A percentile compares a stretch with the other conserved stretches of the same genome.
phyloP scores from a whole-genome alignment of 2,329 filamentous ascomycete species.

The Colletotrichum melonis region DNA sequence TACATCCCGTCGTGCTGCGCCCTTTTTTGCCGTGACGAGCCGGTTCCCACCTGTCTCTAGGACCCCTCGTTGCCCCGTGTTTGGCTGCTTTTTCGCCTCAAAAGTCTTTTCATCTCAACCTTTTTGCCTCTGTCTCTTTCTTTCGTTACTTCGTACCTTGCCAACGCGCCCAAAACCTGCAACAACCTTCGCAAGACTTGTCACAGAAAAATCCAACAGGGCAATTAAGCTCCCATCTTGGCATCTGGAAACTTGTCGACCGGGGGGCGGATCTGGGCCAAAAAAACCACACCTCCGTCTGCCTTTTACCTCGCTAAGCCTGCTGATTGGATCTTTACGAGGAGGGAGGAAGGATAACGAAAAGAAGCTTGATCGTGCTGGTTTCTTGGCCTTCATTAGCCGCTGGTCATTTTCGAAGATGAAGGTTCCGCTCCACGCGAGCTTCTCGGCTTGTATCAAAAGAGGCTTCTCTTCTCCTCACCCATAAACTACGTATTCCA shows the following conservation, averaged over 20 bases:
- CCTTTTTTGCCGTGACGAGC: conserved; percentile 17
- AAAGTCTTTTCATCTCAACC: conserved; percentile 27
- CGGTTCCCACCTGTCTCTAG: conserved; percentile 9
- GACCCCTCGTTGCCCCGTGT: conserved; percentile 21
- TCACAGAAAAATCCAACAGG: neutral
- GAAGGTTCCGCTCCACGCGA: conserved; percentile 10
- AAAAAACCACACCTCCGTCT: neutral
- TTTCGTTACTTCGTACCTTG: too few species aligned
- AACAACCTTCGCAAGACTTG: conserved; percentile 20
- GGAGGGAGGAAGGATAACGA: neutral
- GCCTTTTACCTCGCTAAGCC: neutral
- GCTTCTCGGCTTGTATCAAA: conserved; percentile 6
- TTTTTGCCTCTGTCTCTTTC: neutral
- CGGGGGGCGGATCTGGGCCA: conserved; percentile 15
- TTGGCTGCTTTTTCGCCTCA: neutral
- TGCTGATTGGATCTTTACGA: conserved; percentile 11
- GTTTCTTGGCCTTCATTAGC: neutral
- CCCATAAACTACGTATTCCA: neutral
- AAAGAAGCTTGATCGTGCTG: conserved; percentile 10
- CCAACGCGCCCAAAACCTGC: neutral
- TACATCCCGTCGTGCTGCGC: neutral
- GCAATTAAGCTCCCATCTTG: conserved; percentile 31
- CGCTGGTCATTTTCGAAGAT: conserved; percentile 1
- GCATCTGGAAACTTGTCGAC: conserved; percentile 25
- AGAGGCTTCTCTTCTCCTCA: neutral